phyloP scores from a whole-genome alignment of 2,329 filamentous ascomycete species.

The Pyrenochaeta sp. region DNA sequence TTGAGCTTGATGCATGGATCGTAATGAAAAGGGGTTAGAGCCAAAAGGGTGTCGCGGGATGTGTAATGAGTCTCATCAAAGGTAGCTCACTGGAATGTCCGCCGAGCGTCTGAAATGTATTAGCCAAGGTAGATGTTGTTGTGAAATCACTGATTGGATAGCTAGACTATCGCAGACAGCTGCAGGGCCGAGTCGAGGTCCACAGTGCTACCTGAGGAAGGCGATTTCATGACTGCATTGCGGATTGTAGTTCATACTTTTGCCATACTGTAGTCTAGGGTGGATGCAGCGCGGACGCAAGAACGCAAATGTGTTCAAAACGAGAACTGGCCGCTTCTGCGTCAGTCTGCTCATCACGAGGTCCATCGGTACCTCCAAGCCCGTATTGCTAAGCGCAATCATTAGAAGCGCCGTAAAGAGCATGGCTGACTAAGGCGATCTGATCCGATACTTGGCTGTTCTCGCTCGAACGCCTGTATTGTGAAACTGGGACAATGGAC shows the following conservation, averaged over 20 bases:
- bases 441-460: slow-evolving; percentile 6
- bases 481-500: slow-evolving; percentile 23
- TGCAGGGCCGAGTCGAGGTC: neutral
- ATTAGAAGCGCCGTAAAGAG: slow-evolving; percentile 12
- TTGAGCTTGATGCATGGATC: no score
- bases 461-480: slow-evolving; percentile 16
- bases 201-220: neutral
- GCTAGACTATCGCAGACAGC: neutral
- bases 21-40: no score
- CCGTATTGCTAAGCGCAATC: slow-evolving; percentile 18
- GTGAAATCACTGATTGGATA: neutral
- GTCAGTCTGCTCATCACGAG: neutral
- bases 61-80: neutral
- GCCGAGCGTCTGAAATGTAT: neutral
- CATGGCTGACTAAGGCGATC: slow-evolving; percentile 8
- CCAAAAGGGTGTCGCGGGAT: no score
- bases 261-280: slow-evolving; percentile 2
- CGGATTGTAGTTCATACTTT: neutral
- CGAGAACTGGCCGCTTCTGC: neutral
- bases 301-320: slow-evolving; percentile 13
- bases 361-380: slow-evolving; percentile 19
- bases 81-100: neutral
- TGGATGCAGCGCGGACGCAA: slow-evolving; percentile 13
- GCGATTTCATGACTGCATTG: slow-evolving; percentile 1
- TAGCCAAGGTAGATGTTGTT: neutral